These are phyloP conservation scores for Cenchrus purpureus DNA, from an alignment of 176 grass and related monocot species.

Conservation along the genomic window DNA sequence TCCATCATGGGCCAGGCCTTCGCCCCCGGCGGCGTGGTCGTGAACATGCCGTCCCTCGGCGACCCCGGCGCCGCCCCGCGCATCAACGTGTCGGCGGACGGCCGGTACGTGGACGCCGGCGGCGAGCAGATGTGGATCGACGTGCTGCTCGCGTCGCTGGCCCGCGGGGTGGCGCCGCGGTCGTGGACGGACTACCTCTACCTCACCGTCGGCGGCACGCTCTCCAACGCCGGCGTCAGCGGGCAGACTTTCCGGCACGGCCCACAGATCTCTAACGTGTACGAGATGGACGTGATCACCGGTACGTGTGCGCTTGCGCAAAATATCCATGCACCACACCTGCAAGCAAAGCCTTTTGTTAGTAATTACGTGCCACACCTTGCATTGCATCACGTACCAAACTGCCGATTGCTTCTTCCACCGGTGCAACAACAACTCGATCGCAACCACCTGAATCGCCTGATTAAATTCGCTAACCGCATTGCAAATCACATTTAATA, in stretches of 20 bases:
- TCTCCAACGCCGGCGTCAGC: slow-evolving; percentile 93
- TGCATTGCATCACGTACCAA: slow-evolving; percentile 4
- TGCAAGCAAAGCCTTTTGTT: not conserved
- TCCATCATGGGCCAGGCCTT: slow-evolving; percentile 76
- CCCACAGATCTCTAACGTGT: slow-evolving; percentile 82
- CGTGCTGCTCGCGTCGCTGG: slow-evolving; percentile 60
- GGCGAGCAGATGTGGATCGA: slow-evolving; percentile 91
- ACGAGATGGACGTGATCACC: slow-evolving; percentile 89
- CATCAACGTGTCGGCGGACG: slow-evolving; percentile 62
- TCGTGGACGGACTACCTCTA: slow-evolving; percentile 92
- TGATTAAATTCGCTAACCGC: not conserved
- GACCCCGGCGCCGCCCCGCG: slow-evolving; percentile 8
- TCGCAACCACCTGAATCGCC: not conserved
- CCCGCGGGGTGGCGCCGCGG: slow-evolving; percentile 59
- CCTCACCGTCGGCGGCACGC: slow-evolving; percentile 89
- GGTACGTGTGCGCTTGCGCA: slow-evolving; percentile 51
- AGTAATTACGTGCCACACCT: slow-evolving; percentile 20
- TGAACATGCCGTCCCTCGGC: slow-evolving; percentile 68
- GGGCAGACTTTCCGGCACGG: slow-evolving; percentile 79
- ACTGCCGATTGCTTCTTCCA: not conserved
- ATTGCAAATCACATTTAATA: not conserved
- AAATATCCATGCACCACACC: slow-evolving; percentile 24
- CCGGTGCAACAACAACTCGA: slow-evolving; percentile 7
- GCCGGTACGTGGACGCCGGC: slow-evolving; percentile 77
- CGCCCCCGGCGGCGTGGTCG: slow-evolving; percentile 60